Evolutionary conservation across 1,284 basidiomycete genomes (phyloP).

Genomic region (Ustilago crameri): DNA sequence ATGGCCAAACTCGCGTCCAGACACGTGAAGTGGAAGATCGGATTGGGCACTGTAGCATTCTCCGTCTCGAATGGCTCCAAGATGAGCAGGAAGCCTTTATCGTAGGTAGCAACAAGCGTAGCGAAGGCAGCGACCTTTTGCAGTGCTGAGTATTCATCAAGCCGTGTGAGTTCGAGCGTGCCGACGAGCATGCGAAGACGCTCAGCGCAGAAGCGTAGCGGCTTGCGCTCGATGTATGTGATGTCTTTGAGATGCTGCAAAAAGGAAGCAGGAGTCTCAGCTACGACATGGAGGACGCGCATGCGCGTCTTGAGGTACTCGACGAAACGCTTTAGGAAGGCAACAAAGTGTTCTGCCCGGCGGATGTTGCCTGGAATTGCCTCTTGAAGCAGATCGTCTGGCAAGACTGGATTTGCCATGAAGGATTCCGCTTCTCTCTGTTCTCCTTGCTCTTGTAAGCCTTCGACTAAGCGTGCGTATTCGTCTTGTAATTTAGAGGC

Average conservation of each 20-base stretch:
- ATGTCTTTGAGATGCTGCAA: slow-evolving; percentile 98
- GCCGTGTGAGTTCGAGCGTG: slow-evolving; percentile 86
- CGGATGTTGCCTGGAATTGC: slow-evolving; percentile 98
- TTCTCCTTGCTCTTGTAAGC: slow-evolving; percentile 76
- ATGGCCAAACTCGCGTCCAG: slow-evolving; percentile 98
- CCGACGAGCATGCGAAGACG: slow-evolving; percentile 91
- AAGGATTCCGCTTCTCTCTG: slow-evolving; percentile 81
- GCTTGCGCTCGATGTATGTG: slow-evolving; percentile 95
- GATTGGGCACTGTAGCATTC: slow-evolving; percentile 97
- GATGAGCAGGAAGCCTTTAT: slow-evolving; percentile 97
- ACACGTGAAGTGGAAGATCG: slow-evolving; percentile 97
- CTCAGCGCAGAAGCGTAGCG: slow-evolving; percentile 96
- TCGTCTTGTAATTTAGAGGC: slow-evolving; percentile 95
- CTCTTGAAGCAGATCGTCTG: slow-evolving; percentile 92
- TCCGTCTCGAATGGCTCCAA: slow-evolving; percentile 99
- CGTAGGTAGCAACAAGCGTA: slow-evolving; percentile 96
- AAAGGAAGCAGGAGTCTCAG: slow-evolving; percentile 99
- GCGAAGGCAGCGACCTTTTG: slow-evolving; percentile 97
- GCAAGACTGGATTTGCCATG: slow-evolving; percentile 87
- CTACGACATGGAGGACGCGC: slow-evolving; percentile 98
- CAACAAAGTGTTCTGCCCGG: slow-evolving; percentile 98
- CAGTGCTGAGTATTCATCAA: slow-evolving; percentile 90
- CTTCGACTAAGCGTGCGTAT: slow-evolving; percentile 95
- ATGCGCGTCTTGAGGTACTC: slow-evolving; percentile 99
- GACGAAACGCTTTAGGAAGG: slow-evolving; percentile 96